Percentiles rank a stretch among this genome's conserved stretches.
Evolutionary conservation across 352 stramenopile genomes (phyloP).

Genomic region (Thraustochytrium sp.): DNA sequence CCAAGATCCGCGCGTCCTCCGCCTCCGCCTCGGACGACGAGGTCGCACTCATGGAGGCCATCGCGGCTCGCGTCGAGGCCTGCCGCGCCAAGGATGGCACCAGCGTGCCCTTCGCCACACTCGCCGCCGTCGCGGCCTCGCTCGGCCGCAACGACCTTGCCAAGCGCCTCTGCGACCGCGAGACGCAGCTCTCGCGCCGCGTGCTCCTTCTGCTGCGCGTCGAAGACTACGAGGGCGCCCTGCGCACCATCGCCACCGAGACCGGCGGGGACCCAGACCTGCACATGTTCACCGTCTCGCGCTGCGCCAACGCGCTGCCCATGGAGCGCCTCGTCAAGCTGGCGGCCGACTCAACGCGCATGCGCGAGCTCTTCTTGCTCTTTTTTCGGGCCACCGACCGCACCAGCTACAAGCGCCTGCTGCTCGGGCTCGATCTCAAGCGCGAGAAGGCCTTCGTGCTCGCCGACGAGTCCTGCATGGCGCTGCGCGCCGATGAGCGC

Average conservation of each 20-base stretch:
- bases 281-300: not conserved
- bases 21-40: not conserved
- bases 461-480: slow-evolving; percentile 14
- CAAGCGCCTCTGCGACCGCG: not conserved
- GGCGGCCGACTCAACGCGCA: not conserved
- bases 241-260: not conserved
- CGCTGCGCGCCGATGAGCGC: not conserved
- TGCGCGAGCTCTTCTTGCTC: not conserved
- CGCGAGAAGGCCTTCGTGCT: slow-evolving; percentile 26
- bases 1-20: not conserved
- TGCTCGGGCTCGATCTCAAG: slow-evolving; percentile 1
- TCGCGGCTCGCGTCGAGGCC: not conserved
- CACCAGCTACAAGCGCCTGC: slow-evolving; percentile 4
- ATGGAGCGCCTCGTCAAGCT: not conserved
- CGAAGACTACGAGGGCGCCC: not conserved
- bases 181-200: not conserved
- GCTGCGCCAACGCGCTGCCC: not conserved
- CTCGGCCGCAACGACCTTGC: not conserved
- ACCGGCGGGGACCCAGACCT: slow-evolving; percentile 17
- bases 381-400: slow-evolving; percentile 1
- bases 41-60: not conserved
- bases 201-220: slow-evolving; percentile 3
- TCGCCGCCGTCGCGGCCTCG: not conserved
- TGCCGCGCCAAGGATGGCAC: not conserved
- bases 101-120: not conserved